Evolutionary conservation across 768 basidiomycete genomes (phyloP), one percentile per base, ranked within the genome.

Genomic region (Xanthoconium purpureum): DNA sequence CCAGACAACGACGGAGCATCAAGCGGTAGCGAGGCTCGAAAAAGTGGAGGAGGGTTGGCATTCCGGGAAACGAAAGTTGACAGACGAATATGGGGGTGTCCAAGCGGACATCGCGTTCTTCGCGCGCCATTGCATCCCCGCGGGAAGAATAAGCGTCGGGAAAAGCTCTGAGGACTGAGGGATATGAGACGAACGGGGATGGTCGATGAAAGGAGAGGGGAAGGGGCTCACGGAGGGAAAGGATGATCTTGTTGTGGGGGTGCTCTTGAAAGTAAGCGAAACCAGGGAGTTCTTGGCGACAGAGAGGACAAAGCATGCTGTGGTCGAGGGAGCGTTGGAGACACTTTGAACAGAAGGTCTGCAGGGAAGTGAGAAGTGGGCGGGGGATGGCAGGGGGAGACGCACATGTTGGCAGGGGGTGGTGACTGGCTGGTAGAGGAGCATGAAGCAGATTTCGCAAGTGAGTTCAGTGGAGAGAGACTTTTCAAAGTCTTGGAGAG

Each of bases 1-100:
- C 87, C 55, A 98, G 85, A 69, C 90, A 94, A n/a, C 96, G 85
- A 24, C 96, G 89, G 52, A 98, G 87, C 96, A 98, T 98, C 49
- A 98, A 80, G 8, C 96, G 88, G 70, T 98, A 95, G 64, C 91
- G 81, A 0, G 96, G 96, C 70, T 98, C 96, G 68, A 92, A 98
- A 66, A 98, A 87, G 71, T 97, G 94, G 15, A 98, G 77, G 52
- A 88, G 78, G 46, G 89, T 94, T 39, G 93, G 94, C 75, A 94
- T 85, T 54, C 88, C 89, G 2, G 96, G 96, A 74, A 97, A 98
- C 45, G 87, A 84, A 48, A 97, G 84, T 42, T 89, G 89, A 68
- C 88, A 90, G 60, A 94, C 84, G 64, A 98, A 95, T 58, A 98
- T 88, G 54, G 96, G 94, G 17, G 91, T 94, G 67, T 92, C 85